These are phyloP conservation scores for Lasiodiplodia theobromae DNA, from an alignment of 2,329 filamentous ascomycete genomes.

Conservation along the genomic window DNA sequence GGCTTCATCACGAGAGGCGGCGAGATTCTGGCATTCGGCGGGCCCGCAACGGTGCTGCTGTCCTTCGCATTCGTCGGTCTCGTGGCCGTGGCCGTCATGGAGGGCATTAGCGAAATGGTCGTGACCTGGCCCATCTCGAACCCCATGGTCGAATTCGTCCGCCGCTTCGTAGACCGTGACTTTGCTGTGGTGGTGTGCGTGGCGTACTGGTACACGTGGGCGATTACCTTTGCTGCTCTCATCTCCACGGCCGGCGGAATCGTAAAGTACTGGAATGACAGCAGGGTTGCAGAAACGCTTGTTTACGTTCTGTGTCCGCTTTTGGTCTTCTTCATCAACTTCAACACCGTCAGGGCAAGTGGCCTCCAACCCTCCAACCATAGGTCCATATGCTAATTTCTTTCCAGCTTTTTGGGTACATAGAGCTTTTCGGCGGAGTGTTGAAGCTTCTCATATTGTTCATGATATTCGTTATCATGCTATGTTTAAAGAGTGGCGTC, in stretches of 20 bases:
- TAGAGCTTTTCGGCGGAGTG: slow-evolving; percentile 26
- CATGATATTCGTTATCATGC: slow-evolving; percentile 27
- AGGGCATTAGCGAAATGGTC: slow-evolving; percentile 49
- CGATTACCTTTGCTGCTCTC: slow-evolving; percentile 40
- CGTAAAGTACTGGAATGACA: slow-evolving; percentile 39
- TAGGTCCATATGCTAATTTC: neutral
- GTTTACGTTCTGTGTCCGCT: slow-evolving; percentile 22
- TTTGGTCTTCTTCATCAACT: slow-evolving; percentile 25
- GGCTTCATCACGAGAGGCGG: slow-evolving; percentile 40
- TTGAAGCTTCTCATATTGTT: slow-evolving; percentile 24
- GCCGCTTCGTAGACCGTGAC: slow-evolving; percentile 47
- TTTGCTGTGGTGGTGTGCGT: slow-evolving; percentile 46
- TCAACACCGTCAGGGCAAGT: slow-evolving; percentile 23
- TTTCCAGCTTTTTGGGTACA: slow-evolving; percentile 21
- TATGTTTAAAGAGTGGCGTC: neutral
- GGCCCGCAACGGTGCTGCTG: slow-evolving; percentile 43
- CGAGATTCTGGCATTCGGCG: slow-evolving; percentile 44
- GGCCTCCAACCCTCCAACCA: neutral
- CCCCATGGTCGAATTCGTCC: slow-evolving; percentile 46
- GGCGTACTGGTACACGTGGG: slow-evolving; percentile 47
- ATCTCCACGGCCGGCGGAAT: slow-evolving; percentile 39
- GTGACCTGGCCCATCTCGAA: slow-evolving; percentile 49
- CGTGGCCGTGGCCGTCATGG: slow-evolving; percentile 47
- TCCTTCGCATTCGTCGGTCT: slow-evolving; percentile 44
- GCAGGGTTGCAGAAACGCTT: slow-evolving; percentile 4